Conservation (phyloP, 2,329 filamentous ascomycete species). For the Raffaelea albimanens region DNA sequence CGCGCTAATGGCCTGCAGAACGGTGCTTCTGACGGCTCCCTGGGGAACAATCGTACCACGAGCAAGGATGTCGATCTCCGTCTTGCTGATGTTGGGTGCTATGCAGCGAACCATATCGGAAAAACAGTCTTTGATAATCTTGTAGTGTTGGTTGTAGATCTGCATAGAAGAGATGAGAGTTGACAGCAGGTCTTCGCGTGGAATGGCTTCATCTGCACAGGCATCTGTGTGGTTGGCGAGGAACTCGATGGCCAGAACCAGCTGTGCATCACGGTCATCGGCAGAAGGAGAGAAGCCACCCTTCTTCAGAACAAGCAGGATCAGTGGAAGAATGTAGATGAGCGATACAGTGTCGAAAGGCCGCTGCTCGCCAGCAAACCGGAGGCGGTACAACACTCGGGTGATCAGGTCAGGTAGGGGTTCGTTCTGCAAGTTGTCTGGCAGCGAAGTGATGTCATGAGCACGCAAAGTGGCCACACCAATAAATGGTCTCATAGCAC, state of each 20-base stretch:
- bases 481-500: slow-evolving; percentile 69
- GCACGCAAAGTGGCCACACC: slow-evolving; percentile 80
- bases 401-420: slow-evolving; percentile 78
- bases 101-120: slow-evolving; percentile 77
- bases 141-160: slow-evolving; percentile 85
- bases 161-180: slow-evolving; percentile 77
- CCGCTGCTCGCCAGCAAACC: slow-evolving; percentile 86
- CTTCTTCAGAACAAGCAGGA: slow-evolving; percentile 68
- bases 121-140: slow-evolving; percentile 86
- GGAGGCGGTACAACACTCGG: slow-evolving; percentile 78
- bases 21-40: slow-evolving; percentile 68
- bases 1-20: slow-evolving; percentile 80
- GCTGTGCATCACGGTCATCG: slow-evolving; percentile 81
- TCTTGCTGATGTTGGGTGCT: slow-evolving; percentile 64
- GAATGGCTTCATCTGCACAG: slow-evolving; percentile 65
- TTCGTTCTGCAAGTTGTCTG: slow-evolving; percentile 65
- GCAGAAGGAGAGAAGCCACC: slow-evolving; percentile 64
- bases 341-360: slow-evolving; percentile 83
- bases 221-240: slow-evolving; percentile 79
- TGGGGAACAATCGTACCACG: slow-evolving; percentile 72
- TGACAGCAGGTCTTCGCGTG: slow-evolving; percentile 63
- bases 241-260: slow-evolving; percentile 82
- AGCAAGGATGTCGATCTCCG: slow-evolving; percentile 69
- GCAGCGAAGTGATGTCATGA: slow-evolving; percentile 62
- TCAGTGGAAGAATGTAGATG: slow-evolving; percentile 75